Percentiles rank a stretch among this genome's conserved stretches.
These are phyloP conservation scores for Scheffersomyces quercinus DNA, from an alignment of 1,139 yeast genomes.

Conservation along the genomic window DNA sequence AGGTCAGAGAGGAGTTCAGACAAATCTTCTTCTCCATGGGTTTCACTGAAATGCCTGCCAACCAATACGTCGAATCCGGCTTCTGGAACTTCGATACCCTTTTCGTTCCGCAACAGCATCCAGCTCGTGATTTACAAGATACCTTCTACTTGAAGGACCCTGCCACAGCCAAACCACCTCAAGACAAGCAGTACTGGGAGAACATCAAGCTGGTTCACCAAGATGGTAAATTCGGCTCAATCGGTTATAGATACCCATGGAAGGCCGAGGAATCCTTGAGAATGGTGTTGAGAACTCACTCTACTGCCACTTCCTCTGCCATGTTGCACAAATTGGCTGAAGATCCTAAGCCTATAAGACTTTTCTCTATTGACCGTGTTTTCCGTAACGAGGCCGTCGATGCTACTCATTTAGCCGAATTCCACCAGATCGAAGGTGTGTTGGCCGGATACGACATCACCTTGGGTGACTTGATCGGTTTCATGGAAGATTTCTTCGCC, in stretches of 20 bases:
- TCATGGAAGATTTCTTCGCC: constrained; percentile 95
- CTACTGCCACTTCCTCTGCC: constrained; percentile 89
- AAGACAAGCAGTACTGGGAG: constrained; percentile 74
- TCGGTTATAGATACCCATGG: constrained; percentile 99
- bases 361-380: constrained; percentile 95
- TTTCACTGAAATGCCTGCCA: constrained; percentile 98
- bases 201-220: constrained; percentile 84
- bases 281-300: constrained; percentile 94
- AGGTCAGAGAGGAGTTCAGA: constrained; percentile 96
- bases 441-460: constrained; percentile 95
- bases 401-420: constrained; percentile 99
- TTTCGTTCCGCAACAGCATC: constrained; percentile 98
- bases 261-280: constrained; percentile 83
- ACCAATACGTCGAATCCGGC: constrained; percentile 95
- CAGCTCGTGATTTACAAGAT: constrained; percentile 98
- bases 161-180: constrained; percentile 71
- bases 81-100: constrained; percentile 98
- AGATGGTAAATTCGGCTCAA: constrained; percentile 88
- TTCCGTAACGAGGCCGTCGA: constrained; percentile 99
- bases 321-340: constrained; percentile 86
- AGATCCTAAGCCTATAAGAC: constrained; percentile 87
- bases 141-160: constrained; percentile 98
- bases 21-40: constrained; percentile 98
- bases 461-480: constrained; percentile 93
- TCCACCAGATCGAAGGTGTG: constrained; percentile 99